Evolutionary conservation across 306 rosid genomes (phyloP), one percentile per base, ranked within the genome.

Genomic region (Erythrophleum fordii): DNA sequence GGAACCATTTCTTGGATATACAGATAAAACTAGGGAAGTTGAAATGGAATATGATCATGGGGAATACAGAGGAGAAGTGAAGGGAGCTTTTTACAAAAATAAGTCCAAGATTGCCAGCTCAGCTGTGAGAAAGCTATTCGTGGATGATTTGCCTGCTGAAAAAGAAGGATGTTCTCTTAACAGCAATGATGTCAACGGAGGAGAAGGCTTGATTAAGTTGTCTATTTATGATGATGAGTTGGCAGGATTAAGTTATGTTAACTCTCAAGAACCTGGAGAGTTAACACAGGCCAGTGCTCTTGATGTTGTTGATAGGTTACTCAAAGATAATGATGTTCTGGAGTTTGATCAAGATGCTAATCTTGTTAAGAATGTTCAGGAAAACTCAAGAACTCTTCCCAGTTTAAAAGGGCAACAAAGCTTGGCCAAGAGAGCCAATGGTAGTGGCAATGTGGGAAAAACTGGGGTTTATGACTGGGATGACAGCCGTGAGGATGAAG

Each of bases 231-330:
- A 86, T 80, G 82, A 35, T 73, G 90, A 81, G 46, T 66, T 84
- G 71, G 91, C 83, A 45, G 94, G 94, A 71, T 81, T 96, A 85
- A 96, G 97, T 83, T 96, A 96, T 79, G 67, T 77, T 69, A 86
- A 88, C 74, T 93, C 97, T 87, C 94, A 96, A 87, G 98, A 96
- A 84, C 99, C 98, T 7, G 98, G 97, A 64, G 92, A 92, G 31
- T 81, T 89, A 41, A 86, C 97, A 44, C 99, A 96, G 81, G 88
- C 83, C 69, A 87, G 86, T 90, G 99, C 99, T 75, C 91, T 96
- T 72, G 85, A 93, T 73, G 88, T 91, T 89, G 94, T 93, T 20
- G 97, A 96, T 70, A 87, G 59, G 85, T 89, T 96, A 80, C 87
- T 96, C 49, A 69, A 90, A 79, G 88, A 85, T 74, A 86, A 85